Evolutionary conservation across 257 asterid species (phyloP), one percentile per base, ranked within the genome.

Genomic region (Scutellaria minor): DNA sequence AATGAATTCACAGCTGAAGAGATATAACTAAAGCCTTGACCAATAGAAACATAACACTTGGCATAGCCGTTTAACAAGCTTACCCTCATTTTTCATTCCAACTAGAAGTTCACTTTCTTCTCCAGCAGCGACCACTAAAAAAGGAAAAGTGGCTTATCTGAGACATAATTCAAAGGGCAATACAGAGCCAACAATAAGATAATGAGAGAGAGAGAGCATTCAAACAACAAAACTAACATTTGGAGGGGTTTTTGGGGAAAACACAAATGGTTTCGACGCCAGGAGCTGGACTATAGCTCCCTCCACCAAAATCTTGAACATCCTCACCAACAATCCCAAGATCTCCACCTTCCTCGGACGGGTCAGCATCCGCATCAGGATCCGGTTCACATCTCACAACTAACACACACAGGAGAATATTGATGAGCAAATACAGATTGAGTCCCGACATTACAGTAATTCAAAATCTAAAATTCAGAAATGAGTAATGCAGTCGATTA

Each of bases 261-360:
- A 89, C 87, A 78, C 92, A 87, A 62, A 91, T 76, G 13, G 97
- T 87, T 68, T 91, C 94, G 71, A 89, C 90, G 74, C 85, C 89
- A 12, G 90, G 76, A 72, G 97, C 92, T 35, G 97, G 85, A 72
- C 78, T 71, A 63, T 72, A 88, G 69, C 70, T 81, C 70, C 87
- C 92, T 64, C 83, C 81, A 57, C 79, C 69, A 66, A 87, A 77
- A 74, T 89, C 92, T 81, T 85, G 96, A 55, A 74, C 90, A 70
- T 91, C 97, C 15, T 91, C 96, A 52, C 85, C 87, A 72, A 89
- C 92, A 63, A 89, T 79, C 65, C 97, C 97, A 68, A 88, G 81
- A 75, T 88, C 94, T 68, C 79, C 80, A 52, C 75, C 89, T 35
- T 83, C 96, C 41, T 79, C 87, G 8, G 78, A 51, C 18, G 80